These are phyloP conservation scores for Leccinum uliginosum DNA, from an alignment of 768 basidiomycete genomes.

Conservation along the genomic window DNA sequence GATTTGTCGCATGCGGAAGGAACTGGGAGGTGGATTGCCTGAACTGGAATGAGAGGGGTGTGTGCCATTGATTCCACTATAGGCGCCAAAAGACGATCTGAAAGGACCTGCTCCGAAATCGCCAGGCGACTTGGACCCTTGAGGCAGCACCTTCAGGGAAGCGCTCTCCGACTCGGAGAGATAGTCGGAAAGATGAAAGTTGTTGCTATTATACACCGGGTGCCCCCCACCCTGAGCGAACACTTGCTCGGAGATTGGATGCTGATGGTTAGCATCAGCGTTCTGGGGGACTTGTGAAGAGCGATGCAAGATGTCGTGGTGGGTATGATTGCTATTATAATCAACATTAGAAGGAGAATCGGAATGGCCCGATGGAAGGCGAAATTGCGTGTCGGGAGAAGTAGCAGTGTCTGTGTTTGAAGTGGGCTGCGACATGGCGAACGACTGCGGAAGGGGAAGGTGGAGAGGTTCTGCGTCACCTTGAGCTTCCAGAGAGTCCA, in stretches of 20 bases:
- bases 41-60: constrained; percentile 22
- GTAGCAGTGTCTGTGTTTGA: constrained; percentile 48
- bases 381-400: constrained; percentile 55
- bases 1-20: constrained; percentile 36
- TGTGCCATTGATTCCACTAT: constrained; percentile 24
- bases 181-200: constrained; percentile 32
- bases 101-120: constrained; percentile 35
- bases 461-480: constrained; percentile 71
- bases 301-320: constrained; percentile 28
- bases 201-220: constrained; percentile 39
- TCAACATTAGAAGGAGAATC: constrained; percentile 46
- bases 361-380: constrained; percentile 43
- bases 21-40: constrained; percentile 29
- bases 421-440: constrained; percentile 42
- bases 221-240: constrained; percentile 32
- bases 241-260: constrained; percentile 24
- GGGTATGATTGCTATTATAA: constrained; percentile 34
- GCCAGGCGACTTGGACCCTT: constrained; percentile 27
- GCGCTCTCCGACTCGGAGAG: constrained; percentile 30
- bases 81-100: constrained; percentile 34
- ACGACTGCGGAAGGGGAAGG: constrained; percentile 32
- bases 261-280: constrained; percentile 33
- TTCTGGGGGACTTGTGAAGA: constrained; percentile 24
- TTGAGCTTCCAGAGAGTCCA: constrained; percentile 80
- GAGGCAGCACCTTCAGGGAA: constrained; percentile 30